phyloP scores from a whole-genome alignment of 2,329 filamentous ascomycete genomes.

The Elsinoe necatrix region DNA sequence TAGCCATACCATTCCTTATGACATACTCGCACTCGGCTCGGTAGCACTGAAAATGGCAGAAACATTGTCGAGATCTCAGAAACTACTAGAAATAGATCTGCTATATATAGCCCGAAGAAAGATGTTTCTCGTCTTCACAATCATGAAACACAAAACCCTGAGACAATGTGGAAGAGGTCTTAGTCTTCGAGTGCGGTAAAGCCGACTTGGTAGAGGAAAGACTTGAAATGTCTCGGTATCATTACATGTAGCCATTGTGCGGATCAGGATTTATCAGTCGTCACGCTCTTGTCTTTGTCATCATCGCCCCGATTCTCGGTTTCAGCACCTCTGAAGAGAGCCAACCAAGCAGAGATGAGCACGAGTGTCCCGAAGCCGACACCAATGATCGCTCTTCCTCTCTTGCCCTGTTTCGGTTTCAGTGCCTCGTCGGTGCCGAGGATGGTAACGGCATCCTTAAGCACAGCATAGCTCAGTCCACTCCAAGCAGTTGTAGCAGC shows the following conservation, averaged over 20 bases:
- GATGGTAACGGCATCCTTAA: constrained; percentile 87
- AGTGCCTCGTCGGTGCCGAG: constrained; percentile 45
- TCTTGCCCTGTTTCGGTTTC: constrained; percentile 41
- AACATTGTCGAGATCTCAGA: background rate
- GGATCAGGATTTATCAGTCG: background rate
- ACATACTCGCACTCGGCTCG: background rate
- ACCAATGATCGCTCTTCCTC: constrained; percentile 41
- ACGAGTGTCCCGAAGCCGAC: constrained; percentile 39
- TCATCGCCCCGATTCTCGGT: background rate
- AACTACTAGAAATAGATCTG: background rate
- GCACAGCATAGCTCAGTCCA: constrained; percentile 82
- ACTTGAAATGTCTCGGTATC: background rate
- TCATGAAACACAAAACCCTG: background rate
- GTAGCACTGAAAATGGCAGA: background rate
- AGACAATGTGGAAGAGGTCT: constrained; percentile 1
- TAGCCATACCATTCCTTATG: background rate
- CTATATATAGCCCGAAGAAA: background rate
- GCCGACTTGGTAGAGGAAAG: background rate
- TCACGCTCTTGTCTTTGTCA: background rate
- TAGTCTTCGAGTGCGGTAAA: background rate
- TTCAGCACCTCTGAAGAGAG: constrained; percentile 2
- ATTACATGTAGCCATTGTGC: background rate
- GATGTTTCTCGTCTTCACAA: background rate
- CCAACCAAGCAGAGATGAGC: constrained; percentile 30
- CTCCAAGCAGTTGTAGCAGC: constrained; percentile 89